Evolutionary conservation across 164 flowering plant species (phyloP).

Genomic region (Saururus chinensis): DNA sequence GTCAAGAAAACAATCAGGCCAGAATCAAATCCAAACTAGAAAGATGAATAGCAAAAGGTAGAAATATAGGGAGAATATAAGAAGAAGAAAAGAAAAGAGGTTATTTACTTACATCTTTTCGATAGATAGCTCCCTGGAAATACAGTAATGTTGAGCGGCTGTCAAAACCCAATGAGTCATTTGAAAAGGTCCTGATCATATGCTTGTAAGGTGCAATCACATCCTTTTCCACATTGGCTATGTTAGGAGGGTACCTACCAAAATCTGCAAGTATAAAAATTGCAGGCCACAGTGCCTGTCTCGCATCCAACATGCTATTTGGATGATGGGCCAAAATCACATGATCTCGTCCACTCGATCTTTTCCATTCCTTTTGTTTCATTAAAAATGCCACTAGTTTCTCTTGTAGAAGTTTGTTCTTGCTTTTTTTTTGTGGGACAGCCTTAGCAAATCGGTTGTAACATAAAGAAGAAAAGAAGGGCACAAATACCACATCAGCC

Average conservation of each 20-base stretch:
- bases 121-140: conserved; percentile 91
- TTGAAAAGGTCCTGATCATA: conserved; percentile 36
- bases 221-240: conserved; percentile 88
- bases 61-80: neutral
- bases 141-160: conserved; percentile 69
- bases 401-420: conserved; percentile 49
- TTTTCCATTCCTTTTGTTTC: conserved; percentile 66
- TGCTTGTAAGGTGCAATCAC: conserved; percentile 92
- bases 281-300: conserved; percentile 76
- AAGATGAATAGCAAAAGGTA: neutral
- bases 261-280: conserved; percentile 77
- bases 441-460: conserved; percentile 59
- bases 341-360: conserved; percentile 82
- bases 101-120: conserved; percentile 73
- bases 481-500: conserved; percentile 86
- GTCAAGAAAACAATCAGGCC: neutral
- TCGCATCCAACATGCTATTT: conserved; percentile 75
- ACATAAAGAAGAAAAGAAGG: conserved; percentile 85
- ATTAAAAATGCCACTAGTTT: conserved; percentile 55
- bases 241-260: conserved; percentile 79
- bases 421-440: conserved; percentile 31
- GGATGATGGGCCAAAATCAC: conserved; percentile 90
- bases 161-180: conserved; percentile 56
- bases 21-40: too few species aligned
- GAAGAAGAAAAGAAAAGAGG: neutral